Evolutionary conservation across 2,329 filamentous ascomycete genomes (phyloP), one percentile per base, ranked within the genome.

Genomic region (Diplodia mutila): DNA sequence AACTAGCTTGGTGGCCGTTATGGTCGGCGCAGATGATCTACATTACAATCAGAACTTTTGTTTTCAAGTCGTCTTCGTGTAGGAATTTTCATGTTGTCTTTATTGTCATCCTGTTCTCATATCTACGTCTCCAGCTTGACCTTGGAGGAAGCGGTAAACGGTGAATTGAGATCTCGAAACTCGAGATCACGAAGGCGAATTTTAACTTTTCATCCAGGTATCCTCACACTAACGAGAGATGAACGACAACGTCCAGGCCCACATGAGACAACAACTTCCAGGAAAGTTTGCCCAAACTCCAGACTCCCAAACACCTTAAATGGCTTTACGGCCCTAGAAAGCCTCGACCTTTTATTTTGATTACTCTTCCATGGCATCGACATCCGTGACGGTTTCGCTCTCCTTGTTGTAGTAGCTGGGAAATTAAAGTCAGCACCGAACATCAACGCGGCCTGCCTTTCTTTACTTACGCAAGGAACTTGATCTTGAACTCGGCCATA

Each of bases 401-500:
- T 85, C 84, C 2, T 88, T 81, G 72, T 80, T 87, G 88, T 89
- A 91, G 79, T 90, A 87, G 27, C 85, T 87, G 63, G 18, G 11
- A 34, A 46, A n/a, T 37, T 32, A 66, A 75, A 70, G 75, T 71
- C 63, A 68, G 23, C 34, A 52, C 14, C 18, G 37, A 27, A 18
- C 8, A 83, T 85, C 11, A 37, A 78, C 83, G 88, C 76, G 92
- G n/a, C 92, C 53, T 25, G 21, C 12, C 23, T 8, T 21, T 16
- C 34, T 23, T 14, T 3, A 84, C 85, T 79, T 85, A 90, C 76
- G 93, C 94, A 79, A 91, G 82, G 71, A 97, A 82, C 75, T 89
- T 86, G 68, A 99, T 89, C 78, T 86, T 90, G 83, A 99, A 99
- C 82, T 98, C 93, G 68, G 93, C 92, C 81, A 95, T 88, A 70